Conservation (phyloP, 768 basidiomycete genomes). For the Russula vinacea region DNA sequence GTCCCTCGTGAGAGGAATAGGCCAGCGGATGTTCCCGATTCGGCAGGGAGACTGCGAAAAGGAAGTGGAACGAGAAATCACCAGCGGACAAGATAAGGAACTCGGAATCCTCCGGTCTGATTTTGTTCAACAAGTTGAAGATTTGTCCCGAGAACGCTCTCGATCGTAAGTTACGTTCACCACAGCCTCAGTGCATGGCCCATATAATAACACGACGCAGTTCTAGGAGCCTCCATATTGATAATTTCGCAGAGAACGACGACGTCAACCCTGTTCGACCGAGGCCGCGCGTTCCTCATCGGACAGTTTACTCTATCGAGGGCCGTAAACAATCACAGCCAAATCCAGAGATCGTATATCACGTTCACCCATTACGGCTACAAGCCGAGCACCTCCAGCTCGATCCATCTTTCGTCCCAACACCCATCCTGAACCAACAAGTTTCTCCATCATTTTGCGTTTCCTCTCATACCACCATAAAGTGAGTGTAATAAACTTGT, state of each 20-base stretch:
- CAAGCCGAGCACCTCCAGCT: constrained; percentile 24
- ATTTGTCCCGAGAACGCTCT: constrained; percentile 11
- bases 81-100: neutral
- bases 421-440: constrained; percentile 4
- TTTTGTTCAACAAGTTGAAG: constrained; percentile 15
- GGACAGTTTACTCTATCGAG: constrained; percentile 15
- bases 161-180: constrained; percentile 18
- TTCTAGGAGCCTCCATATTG: constrained; percentile 4
- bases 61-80: constrained; percentile 13
- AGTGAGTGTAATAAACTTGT: neutral
- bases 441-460: constrained; percentile 19
- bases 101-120: neutral
- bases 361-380: constrained; percentile 11
- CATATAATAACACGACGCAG: neutral
- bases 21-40: neutral
- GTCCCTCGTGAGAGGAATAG: constrained; percentile 1
- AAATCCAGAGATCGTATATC: constrained; percentile 20
- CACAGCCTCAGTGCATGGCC: neutral
- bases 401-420: constrained; percentile 24
- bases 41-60: constrained; percentile 20
- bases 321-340: constrained; percentile 12
- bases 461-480: constrained; percentile 7
- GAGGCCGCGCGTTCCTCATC: neutral
- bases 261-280: neutral
- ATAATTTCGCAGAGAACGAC: constrained; percentile 16